Evolutionary conservation across 257 asterid species (phyloP), one percentile per base, ranked within the genome.

Genomic region (Cordia subcordata): DNA sequence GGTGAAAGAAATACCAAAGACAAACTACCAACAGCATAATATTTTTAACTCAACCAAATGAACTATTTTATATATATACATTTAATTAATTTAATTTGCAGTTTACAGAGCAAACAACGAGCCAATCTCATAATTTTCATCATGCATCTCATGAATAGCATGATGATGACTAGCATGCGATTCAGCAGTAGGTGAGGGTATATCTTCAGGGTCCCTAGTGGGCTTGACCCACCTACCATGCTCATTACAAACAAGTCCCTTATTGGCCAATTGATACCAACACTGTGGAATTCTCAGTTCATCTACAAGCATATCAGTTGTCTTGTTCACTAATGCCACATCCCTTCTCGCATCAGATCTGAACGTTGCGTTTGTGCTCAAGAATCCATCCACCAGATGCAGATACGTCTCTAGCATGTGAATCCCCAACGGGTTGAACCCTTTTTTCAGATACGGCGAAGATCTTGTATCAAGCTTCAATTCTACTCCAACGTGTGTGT

Each of bases 221-320:
- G 93, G 95, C 71, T 84, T 88, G 47, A 83, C 85, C 96, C 95
- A 88, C 46, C 95, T 77, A 13, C 95, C 96, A 57, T 76, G 72
- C 18, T 63, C 71, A 61, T 88, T 85, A 18, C 62, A 78, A 35
- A 58, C 73, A 60, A 88, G 64, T n/a, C 96, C 95, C 61, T 88
- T 88, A 17, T 88, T 78, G 16, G 77, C 85, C 67, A 72, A 53
- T 57, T 88, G 95, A 50, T 82, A 88, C 96, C 93, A 88, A 68
- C 62, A 68, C 0, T 42, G 82, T 13, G 96, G 96, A 16, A 85
- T 74, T 45, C 85, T 88, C 60, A 85, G 57, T 27, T 81, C 90
- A 81, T 88, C 96, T 13, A 79, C 74, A 52, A 85, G 74, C 90
- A 85, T 88, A 56, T 88, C 90, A 68, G 88, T 83, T 0, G 72